phyloP scores from a whole-genome alignment of 2,329 filamentous ascomycete species.

The Coniochaeta ligniaria region DNA sequence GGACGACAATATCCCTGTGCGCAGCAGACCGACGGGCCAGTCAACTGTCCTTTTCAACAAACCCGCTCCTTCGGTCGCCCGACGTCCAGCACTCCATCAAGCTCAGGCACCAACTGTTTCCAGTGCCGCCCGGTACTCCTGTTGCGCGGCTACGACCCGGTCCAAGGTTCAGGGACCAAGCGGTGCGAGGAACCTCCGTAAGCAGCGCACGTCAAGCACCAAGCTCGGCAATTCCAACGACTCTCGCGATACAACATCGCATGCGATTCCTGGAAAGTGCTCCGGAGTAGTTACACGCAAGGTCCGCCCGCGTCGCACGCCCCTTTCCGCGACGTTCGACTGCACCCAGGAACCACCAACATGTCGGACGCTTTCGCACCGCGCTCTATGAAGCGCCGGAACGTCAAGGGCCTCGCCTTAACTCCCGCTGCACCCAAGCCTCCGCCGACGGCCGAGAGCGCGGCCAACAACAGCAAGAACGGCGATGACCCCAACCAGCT shows the following conservation, averaged over 20 bases:
- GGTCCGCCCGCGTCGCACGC: background rate
- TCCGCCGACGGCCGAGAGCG: conserved; percentile 65
- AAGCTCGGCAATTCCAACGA: background rate
- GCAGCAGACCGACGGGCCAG: background rate
- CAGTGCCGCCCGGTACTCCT: background rate
- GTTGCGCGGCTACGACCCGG: background rate
- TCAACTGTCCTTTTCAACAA: background rate
- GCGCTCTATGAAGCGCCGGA: conserved; percentile 96
- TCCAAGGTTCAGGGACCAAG: background rate
- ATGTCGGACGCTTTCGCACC: conserved; percentile 59
- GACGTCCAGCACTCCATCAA: background rate
- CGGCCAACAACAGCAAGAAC: conserved; percentile 52
- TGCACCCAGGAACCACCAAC: conserved; percentile 14
- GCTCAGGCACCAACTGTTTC: background rate
- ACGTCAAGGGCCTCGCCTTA: conserved; percentile 91
- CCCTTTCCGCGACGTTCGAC: background rate
- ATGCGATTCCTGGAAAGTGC: background rate
- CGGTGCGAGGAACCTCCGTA: background rate
- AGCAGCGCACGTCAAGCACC: background rate
- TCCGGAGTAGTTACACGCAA: background rate
- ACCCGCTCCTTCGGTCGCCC: background rate
- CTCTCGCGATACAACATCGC: background rate
- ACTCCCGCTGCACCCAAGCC: conserved; percentile 69
- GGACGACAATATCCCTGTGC: background rate
- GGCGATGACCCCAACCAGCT: conserved; percentile 59